Conservation (phyloP, 371 early-diverging fungal species). For the Apophysomyces ossiformis region DNA sequence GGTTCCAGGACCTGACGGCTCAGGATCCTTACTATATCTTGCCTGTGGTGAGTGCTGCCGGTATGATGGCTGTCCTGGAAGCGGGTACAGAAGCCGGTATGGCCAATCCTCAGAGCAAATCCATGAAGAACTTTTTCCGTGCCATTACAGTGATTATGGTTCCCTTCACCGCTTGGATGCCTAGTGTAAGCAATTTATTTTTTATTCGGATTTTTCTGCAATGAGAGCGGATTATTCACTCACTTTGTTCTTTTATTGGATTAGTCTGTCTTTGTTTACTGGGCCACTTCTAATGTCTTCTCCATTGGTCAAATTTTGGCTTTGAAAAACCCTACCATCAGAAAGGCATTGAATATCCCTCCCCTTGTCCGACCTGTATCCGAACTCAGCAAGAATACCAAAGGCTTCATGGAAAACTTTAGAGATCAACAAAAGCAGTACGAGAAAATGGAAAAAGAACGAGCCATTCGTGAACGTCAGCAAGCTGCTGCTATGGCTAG, state of each 20-base stretch:
- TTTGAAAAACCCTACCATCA: conserved; percentile 64
- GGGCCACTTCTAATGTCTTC: conserved; percentile 78
- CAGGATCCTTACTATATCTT: conserved; percentile 86
- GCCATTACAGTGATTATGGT: conserved; percentile 64
- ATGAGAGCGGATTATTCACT: background rate
- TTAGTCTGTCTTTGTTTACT: conserved; percentile 85
- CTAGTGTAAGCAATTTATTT: conserved; percentile 60
- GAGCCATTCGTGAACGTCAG: conserved; percentile 54
- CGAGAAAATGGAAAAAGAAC: conserved; percentile 50
- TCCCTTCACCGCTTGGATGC: conserved; percentile 75
- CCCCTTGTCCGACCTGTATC: conserved; percentile 51
- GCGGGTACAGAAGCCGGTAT: conserved; percentile 64
- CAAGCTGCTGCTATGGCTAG: conserved; percentile 52
- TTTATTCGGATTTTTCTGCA: background rate
- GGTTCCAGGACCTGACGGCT: conserved; percentile 84
- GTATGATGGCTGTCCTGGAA: conserved; percentile 81
- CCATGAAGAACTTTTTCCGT: conserved; percentile 77
- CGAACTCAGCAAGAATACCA: conserved; percentile 50
- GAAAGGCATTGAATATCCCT: conserved; percentile 62
- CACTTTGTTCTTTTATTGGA: conserved; percentile 5
- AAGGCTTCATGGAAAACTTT: conserved; percentile 54
- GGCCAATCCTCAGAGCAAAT: conserved; percentile 46
- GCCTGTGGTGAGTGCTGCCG: conserved; percentile 75
- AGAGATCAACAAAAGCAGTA: conserved; percentile 44
- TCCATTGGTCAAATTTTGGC: conserved; percentile 74